These are phyloP conservation scores for Cystofilobasidium ferigula DNA, from an alignment of 768 basidiomycete genomes.

Conservation along the genomic window DNA sequence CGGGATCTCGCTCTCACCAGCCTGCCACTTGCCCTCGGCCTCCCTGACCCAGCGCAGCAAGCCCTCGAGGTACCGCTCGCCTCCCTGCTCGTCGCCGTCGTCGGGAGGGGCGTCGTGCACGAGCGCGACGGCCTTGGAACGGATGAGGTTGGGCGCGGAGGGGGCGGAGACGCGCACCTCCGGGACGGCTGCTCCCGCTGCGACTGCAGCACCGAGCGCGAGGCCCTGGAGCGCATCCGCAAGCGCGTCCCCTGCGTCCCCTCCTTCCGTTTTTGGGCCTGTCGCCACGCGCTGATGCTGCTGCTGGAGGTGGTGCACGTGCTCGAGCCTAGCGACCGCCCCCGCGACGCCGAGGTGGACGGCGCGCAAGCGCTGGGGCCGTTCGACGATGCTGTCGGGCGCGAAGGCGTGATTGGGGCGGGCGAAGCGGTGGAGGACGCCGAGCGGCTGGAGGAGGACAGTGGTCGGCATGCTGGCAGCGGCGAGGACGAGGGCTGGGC, in stretches of 20 bases:
- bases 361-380: constrained; percentile 77
- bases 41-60: constrained; percentile 46
- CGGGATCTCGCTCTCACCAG: constrained; percentile 66
- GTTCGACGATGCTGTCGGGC: constrained; percentile 64
- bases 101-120: constrained; percentile 26
- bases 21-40: constrained; percentile 52
- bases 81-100: constrained; percentile 14
- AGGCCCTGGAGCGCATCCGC: constrained; percentile 16
- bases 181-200: not conserved
- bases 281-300: not conserved
- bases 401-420: constrained; percentile 48
- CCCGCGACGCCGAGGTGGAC: constrained; percentile 71
- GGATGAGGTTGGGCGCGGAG: constrained; percentile 10
- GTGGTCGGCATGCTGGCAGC: not conserved
- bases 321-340: constrained; percentile 57
- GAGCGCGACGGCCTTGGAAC: constrained; percentile 26
- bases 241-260: constrained; percentile 7
- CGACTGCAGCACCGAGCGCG: not conserved
- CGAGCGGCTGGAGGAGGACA: constrained; percentile 38
- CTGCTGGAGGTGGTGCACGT: not conserved
- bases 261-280: not conserved
- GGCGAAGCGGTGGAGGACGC: constrained; percentile 48
- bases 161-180: constrained; percentile 1
- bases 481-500: no score
- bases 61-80: constrained; percentile 17